Base-by-base conservation (phyloP, 208 protist species). In the Leishmania tarentolae region DNA sequence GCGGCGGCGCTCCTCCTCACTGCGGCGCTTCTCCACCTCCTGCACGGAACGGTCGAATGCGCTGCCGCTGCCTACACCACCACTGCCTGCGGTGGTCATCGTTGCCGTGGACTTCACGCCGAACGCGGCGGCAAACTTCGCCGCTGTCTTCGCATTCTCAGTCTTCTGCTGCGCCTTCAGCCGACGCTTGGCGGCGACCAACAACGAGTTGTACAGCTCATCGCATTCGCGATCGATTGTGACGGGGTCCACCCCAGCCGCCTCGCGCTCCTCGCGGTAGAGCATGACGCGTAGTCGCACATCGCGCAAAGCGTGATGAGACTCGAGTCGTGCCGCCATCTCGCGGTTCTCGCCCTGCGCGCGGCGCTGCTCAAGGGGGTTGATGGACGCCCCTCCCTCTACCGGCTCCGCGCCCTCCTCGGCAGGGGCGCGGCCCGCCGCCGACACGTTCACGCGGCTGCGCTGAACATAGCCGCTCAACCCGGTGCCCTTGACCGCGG, bases 381-480 rank as follows among this genome's bases (percentile, higher is more conserved):
- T 97, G 66, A 91, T 87, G 15, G 83, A 80, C 53, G 79, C 73
- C 0, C 85, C 79, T n/a, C 87, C 79, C 53, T 76, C 72, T 19
- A 2, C 52, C 46, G 82, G 73, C 0, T 76, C 73, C 42, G 83
- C 84, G 59, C 82, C 87, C 15, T 77, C 84, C 50, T 87, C 86
- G 40, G 73, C 86, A n/a, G 76, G 79, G n/a, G 77, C 81, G 80
- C 68, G 83, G 83, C 68, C 80, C 70, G 61, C 77, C 11, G 75
- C 77, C 31, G 70, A 82, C 19, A 84, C 69, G 78, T 83, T 85
- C 19, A 85, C 81, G 28, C 81, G 81, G 73, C 94, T 97, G 35
- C 94, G 91, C 87, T 97, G 92, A 42, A 97, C 90, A 78, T 95
- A 97, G 9, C 94, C 94, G 71, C 94, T 97, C 21, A 96, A 86